Conservation (phyloP, 495 filamentous ascomycete species). For the Penicillium steckii region DNA sequence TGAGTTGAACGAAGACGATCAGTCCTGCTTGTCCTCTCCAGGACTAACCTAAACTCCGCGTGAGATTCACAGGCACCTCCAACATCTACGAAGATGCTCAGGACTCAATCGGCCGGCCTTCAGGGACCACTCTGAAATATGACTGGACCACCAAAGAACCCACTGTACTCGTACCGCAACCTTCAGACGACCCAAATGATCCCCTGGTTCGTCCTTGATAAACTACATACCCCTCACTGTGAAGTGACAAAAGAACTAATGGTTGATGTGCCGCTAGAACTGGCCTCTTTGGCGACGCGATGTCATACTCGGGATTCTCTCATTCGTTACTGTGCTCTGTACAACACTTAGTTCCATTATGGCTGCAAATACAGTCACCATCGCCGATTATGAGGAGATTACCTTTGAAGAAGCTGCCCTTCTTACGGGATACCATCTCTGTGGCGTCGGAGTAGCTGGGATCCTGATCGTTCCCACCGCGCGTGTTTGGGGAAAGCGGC, state of each 20-base stretch:
- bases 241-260: not conserved
- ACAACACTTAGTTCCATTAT: conserved; percentile 79
- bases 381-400: conserved; percentile 57
- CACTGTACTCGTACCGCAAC: conserved; percentile 77
- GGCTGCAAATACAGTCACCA: conserved; percentile 78
- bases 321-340: conserved; percentile 75
- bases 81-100: conserved; percentile 60
- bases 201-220: conserved; percentile 52
- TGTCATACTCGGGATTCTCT: conserved; percentile 73
- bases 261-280: conserved; percentile 53
- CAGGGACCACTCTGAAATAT: conserved; percentile 59
- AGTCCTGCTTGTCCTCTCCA: not conserved
- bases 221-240: conserved; percentile 2
- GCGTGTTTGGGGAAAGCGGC: conserved; percentile 89
- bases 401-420: conserved; percentile 72
- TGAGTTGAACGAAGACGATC: conserved; percentile 40
- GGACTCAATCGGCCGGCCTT: conserved; percentile 35
- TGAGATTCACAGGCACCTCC: conserved; percentile 52
- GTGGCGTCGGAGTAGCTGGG: conserved; percentile 77
- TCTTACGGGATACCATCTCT: conserved; percentile 83
- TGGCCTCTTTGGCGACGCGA: conserved; percentile 91
- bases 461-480: conserved; percentile 83
- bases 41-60: not conserved
- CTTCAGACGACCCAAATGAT: conserved; percentile 78
- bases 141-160: conserved; percentile 64